Evolutionary conservation across 805 yeast genomes (phyloP), one percentile per base, ranked within the genome.

Genomic region (Lipomyces starkeyi): DNA sequence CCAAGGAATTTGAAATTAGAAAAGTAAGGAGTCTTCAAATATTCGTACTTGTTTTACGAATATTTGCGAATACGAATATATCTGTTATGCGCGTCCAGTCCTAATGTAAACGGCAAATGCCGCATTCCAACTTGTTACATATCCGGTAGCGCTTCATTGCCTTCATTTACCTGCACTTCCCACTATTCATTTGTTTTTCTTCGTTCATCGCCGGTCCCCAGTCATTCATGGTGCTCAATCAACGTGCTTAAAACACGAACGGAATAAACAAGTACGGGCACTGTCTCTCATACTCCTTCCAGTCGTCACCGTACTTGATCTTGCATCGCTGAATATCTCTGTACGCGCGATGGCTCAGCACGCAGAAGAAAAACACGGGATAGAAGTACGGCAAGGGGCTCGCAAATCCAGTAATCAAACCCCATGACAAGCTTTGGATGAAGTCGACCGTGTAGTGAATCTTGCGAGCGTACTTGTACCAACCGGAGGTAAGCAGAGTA

Each of bases 341-440:
- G 72, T 83, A 78, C 56, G 97, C 92, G 80, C 99, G 89, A 81
- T 95, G 99, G 58, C 88, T 79, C 78, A 95, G 86, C 70, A 93
- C 97, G 74, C 89, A 81, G 70, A 93, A 86, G 87, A 92, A 95
- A 83, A 95, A 95, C 27, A 83, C 82, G 3, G 99, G 98, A 87
- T 90, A 94, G 81, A 95, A 95, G 94, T 97, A 95, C 57, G 98
- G 97, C 83, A 94, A 87, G 61, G 93, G 91, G 2, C 97, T 91
- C 40, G 83, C 83, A 79, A 89, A 88, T 0, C 99, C 99, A 79
- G 97, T 92, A 70, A 88, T 85, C 69, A 95, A 83, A 4, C 94
- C 97, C 99, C 99, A 95, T 58, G 95, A 85, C 74, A 91, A 82
- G 61, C 96, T 86, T 82, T 93, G 97, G 60, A 85, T 82, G 85